phyloP scores from a whole-genome alignment of 768 basidiomycete genomes.

The Lactarius sanguifluus region DNA sequence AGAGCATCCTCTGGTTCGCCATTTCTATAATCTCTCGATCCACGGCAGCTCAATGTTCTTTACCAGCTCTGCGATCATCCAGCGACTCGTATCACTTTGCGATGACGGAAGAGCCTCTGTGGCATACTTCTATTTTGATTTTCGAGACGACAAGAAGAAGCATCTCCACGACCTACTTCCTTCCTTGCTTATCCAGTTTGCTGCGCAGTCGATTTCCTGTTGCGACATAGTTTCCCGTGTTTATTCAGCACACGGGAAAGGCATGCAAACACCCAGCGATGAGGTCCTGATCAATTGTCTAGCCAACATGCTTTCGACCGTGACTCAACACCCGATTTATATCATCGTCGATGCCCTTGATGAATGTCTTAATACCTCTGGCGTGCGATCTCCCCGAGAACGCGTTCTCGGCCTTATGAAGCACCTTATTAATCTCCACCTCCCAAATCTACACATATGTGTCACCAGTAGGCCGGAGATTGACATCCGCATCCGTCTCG shows the following conservation, averaged over 20 bases:
- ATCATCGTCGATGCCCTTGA: background rate
- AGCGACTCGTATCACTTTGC: background rate
- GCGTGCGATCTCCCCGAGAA: background rate
- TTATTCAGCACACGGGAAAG: background rate
- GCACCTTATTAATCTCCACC: background rate
- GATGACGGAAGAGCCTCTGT: background rate
- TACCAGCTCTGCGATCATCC: constrained; percentile 1
- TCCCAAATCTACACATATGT: background rate
- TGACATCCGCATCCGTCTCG: background rate
- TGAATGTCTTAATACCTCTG: background rate
- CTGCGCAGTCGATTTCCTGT: background rate
- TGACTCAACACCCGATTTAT: background rate
- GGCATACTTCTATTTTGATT: background rate
- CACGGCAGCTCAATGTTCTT: background rate
- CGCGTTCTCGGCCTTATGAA: background rate
- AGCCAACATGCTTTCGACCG: background rate
- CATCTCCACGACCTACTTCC: background rate
- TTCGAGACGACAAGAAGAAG: background rate
- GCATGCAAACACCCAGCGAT: background rate
- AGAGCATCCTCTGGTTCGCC: background rate
- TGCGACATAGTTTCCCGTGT: background rate
- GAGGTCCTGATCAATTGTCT: background rate
- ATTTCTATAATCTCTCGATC: background rate
- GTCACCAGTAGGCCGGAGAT: background rate
- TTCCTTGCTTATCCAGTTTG: background rate